These are phyloP conservation scores for Apiotrichum porosum DNA, from an alignment of 1,284 basidiomycete species.

Conservation along the genomic window DNA sequence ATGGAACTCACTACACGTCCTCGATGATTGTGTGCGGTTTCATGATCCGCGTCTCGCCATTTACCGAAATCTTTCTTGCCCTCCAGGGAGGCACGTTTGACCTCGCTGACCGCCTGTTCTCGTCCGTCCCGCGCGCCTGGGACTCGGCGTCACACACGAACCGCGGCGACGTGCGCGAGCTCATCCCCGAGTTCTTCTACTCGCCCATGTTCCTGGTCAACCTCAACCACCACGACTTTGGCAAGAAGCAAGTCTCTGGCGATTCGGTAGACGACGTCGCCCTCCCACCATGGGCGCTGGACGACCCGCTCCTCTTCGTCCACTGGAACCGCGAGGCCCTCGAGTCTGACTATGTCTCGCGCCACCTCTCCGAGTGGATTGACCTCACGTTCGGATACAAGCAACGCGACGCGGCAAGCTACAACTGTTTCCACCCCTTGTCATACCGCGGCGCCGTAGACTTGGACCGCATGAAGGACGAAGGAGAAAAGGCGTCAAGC, in stretches of 20 bases:
- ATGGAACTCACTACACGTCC: conserved; percentile 89
- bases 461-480: conserved; percentile 75
- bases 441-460: conserved; percentile 93
- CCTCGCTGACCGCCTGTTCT: conserved; percentile 87
- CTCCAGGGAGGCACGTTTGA: conserved; percentile 89
- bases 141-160: conserved; percentile 79
- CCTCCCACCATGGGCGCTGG: conserved; percentile 84
- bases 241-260: conserved; percentile 72
- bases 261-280: conserved; percentile 82
- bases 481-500: conserved; percentile 81
- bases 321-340: conserved; percentile 76
- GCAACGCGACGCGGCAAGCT: conserved; percentile 69
- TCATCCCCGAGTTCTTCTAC: conserved; percentile 86
- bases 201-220: conserved; percentile 52
- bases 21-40: conserved; percentile 97
- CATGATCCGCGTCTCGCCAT: conserved; percentile 82
- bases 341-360: conserved; percentile 83
- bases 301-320: conserved; percentile 79
- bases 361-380: conserved; percentile 83
- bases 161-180: conserved; percentile 87
- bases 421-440: conserved; percentile 89
- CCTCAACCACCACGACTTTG: conserved; percentile 70
- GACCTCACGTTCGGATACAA: conserved; percentile 78
- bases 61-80: conserved; percentile 76
- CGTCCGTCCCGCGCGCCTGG: conserved; percentile 73